A percentile compares a stretch with the other conserved stretches of the same genome.
phyloP scores from a whole-genome alignment of 495 filamentous ascomycete species.

The Penicillium lagena region DNA sequence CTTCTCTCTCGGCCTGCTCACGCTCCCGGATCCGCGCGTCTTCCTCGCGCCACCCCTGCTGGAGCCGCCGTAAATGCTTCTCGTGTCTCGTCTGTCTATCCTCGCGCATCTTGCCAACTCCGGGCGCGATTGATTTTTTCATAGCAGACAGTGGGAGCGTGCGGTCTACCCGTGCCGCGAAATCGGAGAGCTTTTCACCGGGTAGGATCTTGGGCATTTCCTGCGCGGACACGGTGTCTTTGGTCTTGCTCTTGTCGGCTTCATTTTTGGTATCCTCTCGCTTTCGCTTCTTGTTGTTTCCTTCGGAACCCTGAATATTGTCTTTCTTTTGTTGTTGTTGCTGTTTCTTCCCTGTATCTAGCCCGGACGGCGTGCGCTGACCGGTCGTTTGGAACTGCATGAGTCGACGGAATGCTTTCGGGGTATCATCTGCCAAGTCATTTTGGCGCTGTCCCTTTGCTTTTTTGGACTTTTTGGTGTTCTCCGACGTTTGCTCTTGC shows the following conservation, averaged over 20 bases:
- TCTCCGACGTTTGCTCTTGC: conserved; percentile 15
- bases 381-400: conserved; percentile 59
- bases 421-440: conserved; percentile 65
- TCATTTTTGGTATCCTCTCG: conserved; percentile 13
- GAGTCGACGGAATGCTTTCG: conserved; percentile 74
- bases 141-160: conserved; percentile 67
- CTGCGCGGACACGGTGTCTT: conserved; percentile 6
- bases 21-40: conserved; percentile 57
- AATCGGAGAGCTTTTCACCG: conserved; percentile 76
- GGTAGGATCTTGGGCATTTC: conserved; percentile 65
- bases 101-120: conserved; percentile 38
- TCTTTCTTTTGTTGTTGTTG: conserved; percentile 6
- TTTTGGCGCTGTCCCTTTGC: conserved; percentile 31
- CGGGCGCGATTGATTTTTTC: conserved; percentile 31
- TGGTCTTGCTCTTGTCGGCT: conserved; percentile 12
- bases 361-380: conserved; percentile 50
- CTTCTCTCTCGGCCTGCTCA: conserved; percentile 61
- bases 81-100: conserved; percentile 71
- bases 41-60: conserved; percentile 73
- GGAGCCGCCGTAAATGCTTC: conserved; percentile 73
- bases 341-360: conserved; percentile 53
- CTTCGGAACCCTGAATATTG: conserved; percentile 12
- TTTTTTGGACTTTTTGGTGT: conserved; percentile 12
- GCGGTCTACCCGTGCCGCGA: conserved; percentile 77
- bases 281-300: conserved; percentile 44